These are phyloP conservation scores for Rutstroemia sp. DNA, from an alignment of 2,329 filamentous ascomycete species.

Conservation along the genomic window DNA sequence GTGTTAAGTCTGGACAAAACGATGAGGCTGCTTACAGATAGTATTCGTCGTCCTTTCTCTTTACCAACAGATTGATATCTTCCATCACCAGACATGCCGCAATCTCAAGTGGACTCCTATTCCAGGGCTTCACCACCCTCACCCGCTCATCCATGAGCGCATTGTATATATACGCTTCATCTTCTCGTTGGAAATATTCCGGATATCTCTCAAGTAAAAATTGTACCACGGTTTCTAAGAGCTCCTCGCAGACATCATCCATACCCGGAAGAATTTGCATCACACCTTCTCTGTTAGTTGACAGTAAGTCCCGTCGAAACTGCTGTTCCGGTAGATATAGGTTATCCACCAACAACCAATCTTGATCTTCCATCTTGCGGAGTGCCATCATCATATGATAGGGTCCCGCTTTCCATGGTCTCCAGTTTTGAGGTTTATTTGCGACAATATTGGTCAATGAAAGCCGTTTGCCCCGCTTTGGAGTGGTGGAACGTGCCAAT, in stretches of 20 bases:
- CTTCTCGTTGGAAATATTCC: conserved; percentile 28
- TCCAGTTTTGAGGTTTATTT: conserved; percentile 12
- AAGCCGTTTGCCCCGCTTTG: too few species aligned
- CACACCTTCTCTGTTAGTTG: conserved; percentile 33
- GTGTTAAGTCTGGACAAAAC: conserved; percentile 8
- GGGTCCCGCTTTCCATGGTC: conserved; percentile 21
- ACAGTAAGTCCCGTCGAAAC: conserved; percentile 35
- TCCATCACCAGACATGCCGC: conserved; percentile 42
- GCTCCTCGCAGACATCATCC: conserved; percentile 36
- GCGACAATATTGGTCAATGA: too few species aligned
- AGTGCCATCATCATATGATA: conserved; percentile 26
- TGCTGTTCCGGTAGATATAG: conserved; percentile 36
- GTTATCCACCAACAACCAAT: conserved; percentile 32
- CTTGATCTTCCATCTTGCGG: conserved; percentile 21
- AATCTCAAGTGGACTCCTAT: conserved; percentile 38
- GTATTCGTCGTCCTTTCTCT: conserved; percentile 32
- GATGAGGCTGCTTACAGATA: conserved; percentile 14
- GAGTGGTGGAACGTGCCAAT: too few species aligned
- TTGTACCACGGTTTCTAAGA: conserved; percentile 37
- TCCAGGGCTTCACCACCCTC: conserved; percentile 23
- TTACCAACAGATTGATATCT: conserved; percentile 41
- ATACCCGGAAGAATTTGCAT: conserved; percentile 35
- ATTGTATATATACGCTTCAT: conserved; percentile 32
- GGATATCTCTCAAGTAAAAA: conserved; percentile 38
- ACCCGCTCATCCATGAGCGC: conserved; percentile 37